Evolutionary conservation across 768 basidiomycete species (phyloP).

Genomic region (Collybia mongolica): DNA sequence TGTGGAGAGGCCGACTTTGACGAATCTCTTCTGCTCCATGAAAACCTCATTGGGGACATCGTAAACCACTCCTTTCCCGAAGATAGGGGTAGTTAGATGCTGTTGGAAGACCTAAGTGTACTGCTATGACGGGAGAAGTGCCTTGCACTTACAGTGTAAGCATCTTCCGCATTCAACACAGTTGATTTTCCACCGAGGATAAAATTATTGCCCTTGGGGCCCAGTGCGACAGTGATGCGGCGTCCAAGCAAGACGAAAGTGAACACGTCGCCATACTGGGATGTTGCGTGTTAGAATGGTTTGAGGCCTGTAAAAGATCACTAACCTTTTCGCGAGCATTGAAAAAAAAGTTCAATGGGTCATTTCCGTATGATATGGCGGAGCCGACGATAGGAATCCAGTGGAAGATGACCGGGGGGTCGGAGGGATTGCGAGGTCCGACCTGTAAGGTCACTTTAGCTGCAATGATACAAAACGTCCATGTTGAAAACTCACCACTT

Average conservation of each 20-base stretch:
- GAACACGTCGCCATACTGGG: slow-evolving; percentile 94
- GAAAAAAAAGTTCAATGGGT: slow-evolving; percentile 88
- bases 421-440: slow-evolving; percentile 62
- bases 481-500: slow-evolving; percentile 59
- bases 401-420: slow-evolving; percentile 93
- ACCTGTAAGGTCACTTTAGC: slow-evolving; percentile 37
- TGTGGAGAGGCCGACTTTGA: slow-evolving; percentile 91
- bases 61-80: slow-evolving; percentile 97
- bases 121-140: neutral
- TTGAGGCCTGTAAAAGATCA: neutral
- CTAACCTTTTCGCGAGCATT: slow-evolving; percentile 74
- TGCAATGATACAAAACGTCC: neutral
- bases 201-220: slow-evolving; percentile 91
- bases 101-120: slow-evolving; percentile 25
- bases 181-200: slow-evolving; percentile 91
- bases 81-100: slow-evolving; percentile 93
- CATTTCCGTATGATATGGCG: slow-evolving; percentile 85
- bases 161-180: slow-evolving; percentile 93
- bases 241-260: slow-evolving; percentile 91
- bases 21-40: slow-evolving; percentile 99
- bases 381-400: slow-evolving; percentile 90
- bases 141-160: slow-evolving; percentile 69
- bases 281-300: neutral
- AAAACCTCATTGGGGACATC: slow-evolving; percentile 94
- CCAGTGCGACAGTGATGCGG: slow-evolving; percentile 86